Conservation (phyloP, 441 rosid species). For the Adansonia rubrostipa region DNA sequence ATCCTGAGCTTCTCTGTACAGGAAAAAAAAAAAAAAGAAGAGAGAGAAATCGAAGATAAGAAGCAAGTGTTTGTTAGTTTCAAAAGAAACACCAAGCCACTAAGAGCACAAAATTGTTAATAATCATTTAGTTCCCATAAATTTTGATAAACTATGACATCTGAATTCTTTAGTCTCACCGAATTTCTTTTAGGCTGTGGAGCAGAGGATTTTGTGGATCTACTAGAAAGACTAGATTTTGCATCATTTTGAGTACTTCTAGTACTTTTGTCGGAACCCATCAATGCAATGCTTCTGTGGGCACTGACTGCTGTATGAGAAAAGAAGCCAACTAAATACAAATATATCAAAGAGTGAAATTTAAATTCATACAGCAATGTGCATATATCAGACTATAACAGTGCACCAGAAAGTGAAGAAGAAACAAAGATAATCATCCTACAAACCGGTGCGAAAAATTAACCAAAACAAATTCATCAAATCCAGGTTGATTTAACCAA, state of each 20-base stretch:
- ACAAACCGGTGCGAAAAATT: background rate
- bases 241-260: constrained; percentile 41
- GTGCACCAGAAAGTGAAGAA: background rate
- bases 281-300: constrained; percentile 51
- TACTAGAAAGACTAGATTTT: constrained; percentile 48
- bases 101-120: constrained; percentile 18
- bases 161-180: constrained; percentile 51
- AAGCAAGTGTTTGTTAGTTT: background rate
- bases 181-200: constrained; percentile 56
- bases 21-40: background rate
- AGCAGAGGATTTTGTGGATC: constrained; percentile 49
- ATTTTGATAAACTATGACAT: constrained; percentile 25
- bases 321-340: constrained; percentile 30
- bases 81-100: background rate
- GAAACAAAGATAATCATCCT: constrained; percentile 12
- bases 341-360: constrained; percentile 5
- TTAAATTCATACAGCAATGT: background rate
- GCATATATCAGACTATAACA: background rate
- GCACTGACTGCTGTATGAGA: constrained; percentile 42
- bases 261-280: constrained; percentile 38
- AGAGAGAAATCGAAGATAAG: constrained; percentile 1
- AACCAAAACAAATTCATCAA: background rate
- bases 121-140: constrained; percentile 21
- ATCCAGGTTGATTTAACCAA: constrained; percentile 9
- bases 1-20: constrained; percentile 47